These are phyloP conservation scores for Saccharomyces hybrid DNA, from an alignment of 1,139 yeast species.

Conservation along the genomic window DNA sequence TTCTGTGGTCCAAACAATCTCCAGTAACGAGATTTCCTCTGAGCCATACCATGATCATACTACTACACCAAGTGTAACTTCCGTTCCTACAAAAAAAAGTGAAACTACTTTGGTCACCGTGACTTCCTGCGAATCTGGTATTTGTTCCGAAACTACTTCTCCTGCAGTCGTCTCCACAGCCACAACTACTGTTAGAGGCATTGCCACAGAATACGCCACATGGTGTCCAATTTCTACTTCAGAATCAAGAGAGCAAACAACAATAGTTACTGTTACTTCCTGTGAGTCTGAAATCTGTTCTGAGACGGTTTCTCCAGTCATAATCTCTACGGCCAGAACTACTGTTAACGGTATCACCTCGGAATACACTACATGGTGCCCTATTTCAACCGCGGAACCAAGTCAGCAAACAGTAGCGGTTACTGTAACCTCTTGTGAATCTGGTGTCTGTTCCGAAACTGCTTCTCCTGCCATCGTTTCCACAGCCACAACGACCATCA, in stretches of 20 bases:
- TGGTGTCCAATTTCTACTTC: constrained; percentile 29
- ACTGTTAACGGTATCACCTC: constrained; percentile 23
- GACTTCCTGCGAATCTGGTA: constrained; percentile 39
- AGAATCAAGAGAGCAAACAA: constrained; percentile 16
- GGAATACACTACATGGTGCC: constrained; percentile 29
- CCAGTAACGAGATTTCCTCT: not conserved
- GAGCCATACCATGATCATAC: not conserved
- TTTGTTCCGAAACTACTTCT: constrained; percentile 30
- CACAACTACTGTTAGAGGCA: constrained; percentile 31
- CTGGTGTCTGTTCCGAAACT: too few species aligned
- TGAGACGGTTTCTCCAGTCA: constrained; percentile 15
- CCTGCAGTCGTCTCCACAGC: constrained; percentile 33
- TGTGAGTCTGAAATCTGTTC: constrained; percentile 32
- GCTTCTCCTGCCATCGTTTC: too few species aligned
- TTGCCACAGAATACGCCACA: constrained; percentile 31
- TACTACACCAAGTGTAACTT: not conserved
- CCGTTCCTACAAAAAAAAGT: not conserved
- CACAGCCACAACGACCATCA: too few species aligned
- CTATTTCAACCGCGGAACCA: constrained; percentile 29
- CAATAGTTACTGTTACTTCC: constrained; percentile 42
- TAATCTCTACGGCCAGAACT: constrained; percentile 6
- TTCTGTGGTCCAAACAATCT: not conserved
- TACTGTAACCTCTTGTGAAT: too few species aligned
- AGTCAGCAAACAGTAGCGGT: constrained; percentile 29
- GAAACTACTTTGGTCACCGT: constrained; percentile 40